Base-by-base conservation (phyloP, 441 rosid genomes). In the Capsella rubella region DNA sequence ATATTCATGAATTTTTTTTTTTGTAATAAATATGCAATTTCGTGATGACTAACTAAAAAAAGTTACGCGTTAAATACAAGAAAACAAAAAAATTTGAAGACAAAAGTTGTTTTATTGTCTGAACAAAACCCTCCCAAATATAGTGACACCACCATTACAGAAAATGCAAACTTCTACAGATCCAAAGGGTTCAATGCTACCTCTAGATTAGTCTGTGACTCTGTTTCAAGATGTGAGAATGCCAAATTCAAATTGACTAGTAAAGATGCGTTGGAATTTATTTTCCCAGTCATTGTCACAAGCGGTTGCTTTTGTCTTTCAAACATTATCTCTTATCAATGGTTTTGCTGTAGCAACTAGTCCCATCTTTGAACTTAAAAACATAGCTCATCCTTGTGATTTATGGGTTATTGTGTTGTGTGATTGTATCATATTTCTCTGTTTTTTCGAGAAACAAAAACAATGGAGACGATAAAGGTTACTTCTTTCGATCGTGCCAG, bases 401-500 rank as follows among this genome's bases (percentile, higher is more conserved):
- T 12, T 59, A 32, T 6, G 35, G 21, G 7, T 13, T 27, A 1
- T 4, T 6, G 11, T 16, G 4, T 25, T n/a, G 5, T 37, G 13
- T 71, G 68, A 61, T 15, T 28, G 28, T 46, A 31, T 52, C 47
- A 21, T 11, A 52, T 7, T 46, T 1, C 12, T 45, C n/a, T 45
- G 9, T 46, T 16, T 18, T 18, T 15, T 10, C 56, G 35, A 37
- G 39, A 46, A 35, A 45, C 39, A 3, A n/a, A 11, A 62, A 32
- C 67, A 8, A 74, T 74, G 79, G 71, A 69, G 39, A 27, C 34
- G 5, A 63, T 8, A 12, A 76, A 39, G 35, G 37, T 40, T 28
- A 47, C 15, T 63, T 46, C 79, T 18, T 65, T 10, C 11, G 68
- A 80, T 57, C 67, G 85, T 11, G 1, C 3, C 25, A 76, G 75